Base-by-base conservation (phyloP, 441 rosid species). In the Eruca vesicaria region DNA sequence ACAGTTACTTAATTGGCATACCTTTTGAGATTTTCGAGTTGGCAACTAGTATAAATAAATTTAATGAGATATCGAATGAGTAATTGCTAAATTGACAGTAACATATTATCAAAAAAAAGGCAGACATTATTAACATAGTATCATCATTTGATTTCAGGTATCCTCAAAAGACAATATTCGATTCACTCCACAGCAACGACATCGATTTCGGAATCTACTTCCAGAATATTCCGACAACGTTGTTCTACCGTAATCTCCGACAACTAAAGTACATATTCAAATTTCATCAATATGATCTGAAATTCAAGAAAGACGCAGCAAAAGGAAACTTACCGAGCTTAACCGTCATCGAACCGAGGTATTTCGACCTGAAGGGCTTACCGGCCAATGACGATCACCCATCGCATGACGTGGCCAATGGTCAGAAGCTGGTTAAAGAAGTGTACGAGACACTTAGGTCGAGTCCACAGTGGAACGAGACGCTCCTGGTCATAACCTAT, bases 351-450 rank as follows among this genome's bases (percentile, higher is more conserved):
- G 99, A 95, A 77, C 99, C 96, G 1, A 81, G 99, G 68, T 95
- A 95, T 59, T 95, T 95, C 50, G 97, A 95, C 77, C 84, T 95
- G 3, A 83, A 74, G 28, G 91, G 87, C 3, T 14, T 81, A 48
- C 97, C 95, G 55, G 99, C 91, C 2, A 91, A 95, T 59, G 99
- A 95, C 66, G 99, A 95, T 72, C 99, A 92, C 72, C 98, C 99
- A 3, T 85, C 99, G 20, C 99, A 95, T 62, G 98, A 95, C 70
- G 98, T 95, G 45, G 97, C 98, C 3, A 84, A 84, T 67, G 99
- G 99, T 35, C 99, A 95, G 20, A 88, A 82, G 81, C 85, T 95
- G 45, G 95, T 91, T 1, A 95, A 95, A 78, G 92, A 92, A 81
- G 97, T 95, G 41, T 95, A 95, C 48, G 97, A 95, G 91, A 26